These are phyloP conservation scores for Biancaea sappan DNA, from an alignment of 306 rosid species.

Conservation along the genomic window DNA sequence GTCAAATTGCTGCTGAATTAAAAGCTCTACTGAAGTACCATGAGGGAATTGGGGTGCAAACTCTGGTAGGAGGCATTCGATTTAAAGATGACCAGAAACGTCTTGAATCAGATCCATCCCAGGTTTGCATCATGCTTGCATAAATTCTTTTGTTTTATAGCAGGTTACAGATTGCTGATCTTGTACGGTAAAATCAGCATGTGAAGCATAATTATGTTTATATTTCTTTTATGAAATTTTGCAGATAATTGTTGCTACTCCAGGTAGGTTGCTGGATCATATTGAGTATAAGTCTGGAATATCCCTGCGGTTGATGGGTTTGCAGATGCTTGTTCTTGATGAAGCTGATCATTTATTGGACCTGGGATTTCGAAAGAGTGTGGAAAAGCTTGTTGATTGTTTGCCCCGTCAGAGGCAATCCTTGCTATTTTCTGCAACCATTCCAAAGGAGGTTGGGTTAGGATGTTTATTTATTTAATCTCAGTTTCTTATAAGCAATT, in stretches of 20 bases:
- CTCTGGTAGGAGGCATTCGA: conserved; percentile 87
- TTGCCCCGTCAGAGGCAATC: conserved; percentile 90
- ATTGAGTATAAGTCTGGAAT: conserved; percentile 82
- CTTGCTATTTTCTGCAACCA: conserved; percentile 81
- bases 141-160: conserved; percentile 16
- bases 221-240: conserved; percentile 22
- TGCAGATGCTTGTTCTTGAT: conserved; percentile 90
- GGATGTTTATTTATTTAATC: conserved; percentile 22
- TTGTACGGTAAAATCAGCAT: conserved; percentile 1
- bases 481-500: conserved; percentile 13
- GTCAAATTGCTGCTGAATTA: conserved; percentile 89
- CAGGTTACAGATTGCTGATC: conserved; percentile 15
- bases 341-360: conserved; percentile 91
- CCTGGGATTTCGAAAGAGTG: conserved; percentile 88
- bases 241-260: conserved; percentile 96
- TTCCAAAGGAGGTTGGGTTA: conserved; percentile 85
- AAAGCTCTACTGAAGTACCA: conserved; percentile 78
- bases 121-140: conserved; percentile 54
- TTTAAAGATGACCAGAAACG: conserved; percentile 87
- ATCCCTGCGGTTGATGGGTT: conserved; percentile 78
- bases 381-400: conserved; percentile 93
- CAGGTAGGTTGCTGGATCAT: conserved; percentile 95
- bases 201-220: conserved; percentile 12
- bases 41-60: conserved; percentile 78
- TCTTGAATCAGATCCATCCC: conserved; percentile 87